Percentiles rank a stretch among this genome's conserved stretches.
Conservation (phyloP, 2,329 filamentous ascomycete genomes). For the Elsinoe perseae region DNA sequence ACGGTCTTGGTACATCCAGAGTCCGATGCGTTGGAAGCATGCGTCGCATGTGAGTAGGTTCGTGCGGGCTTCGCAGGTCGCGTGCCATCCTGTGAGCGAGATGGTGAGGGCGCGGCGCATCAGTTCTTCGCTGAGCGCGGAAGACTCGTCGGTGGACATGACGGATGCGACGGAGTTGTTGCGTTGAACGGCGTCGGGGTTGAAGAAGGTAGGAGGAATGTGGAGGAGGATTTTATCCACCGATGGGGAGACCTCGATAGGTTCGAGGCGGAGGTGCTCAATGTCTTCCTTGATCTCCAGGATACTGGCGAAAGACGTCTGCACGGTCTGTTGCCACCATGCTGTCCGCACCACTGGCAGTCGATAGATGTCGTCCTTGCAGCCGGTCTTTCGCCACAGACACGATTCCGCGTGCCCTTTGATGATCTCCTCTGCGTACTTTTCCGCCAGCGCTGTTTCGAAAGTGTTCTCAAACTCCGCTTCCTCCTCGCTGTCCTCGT, state of each 20-base stretch:
- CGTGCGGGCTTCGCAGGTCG: slow-evolving; percentile 52
- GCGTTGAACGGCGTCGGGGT: slow-evolving; percentile 7
- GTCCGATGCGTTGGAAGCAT: slow-evolving; percentile 77
- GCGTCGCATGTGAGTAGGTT: slow-evolving; percentile 73
- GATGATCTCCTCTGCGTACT: slow-evolving; percentile 66
- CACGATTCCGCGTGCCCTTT: slow-evolving; percentile 73
- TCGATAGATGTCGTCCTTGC: slow-evolving; percentile 65
- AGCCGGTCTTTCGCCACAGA: slow-evolving; percentile 79
- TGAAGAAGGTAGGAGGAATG: slow-evolving; percentile 24
- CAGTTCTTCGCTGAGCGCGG: not conserved
- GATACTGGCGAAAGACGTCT: slow-evolving; percentile 24
- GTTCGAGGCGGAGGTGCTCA: slow-evolving; percentile 12
- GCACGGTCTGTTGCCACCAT: slow-evolving; percentile 30
- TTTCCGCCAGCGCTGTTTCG: slow-evolving; percentile 62
- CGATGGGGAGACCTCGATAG: slow-evolving; percentile 21
- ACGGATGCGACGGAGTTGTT: not conserved
- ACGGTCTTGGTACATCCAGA: slow-evolving; percentile 83
- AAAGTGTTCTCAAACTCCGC: slow-evolving; percentile 27
- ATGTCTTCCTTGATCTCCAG: slow-evolving; percentile 24
- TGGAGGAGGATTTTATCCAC: slow-evolving; percentile 24
- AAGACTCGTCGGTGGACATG: not conserved
- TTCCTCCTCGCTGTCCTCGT: slow-evolving; percentile 43
- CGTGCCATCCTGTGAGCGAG: slow-evolving; percentile 43
- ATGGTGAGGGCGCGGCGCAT: slow-evolving; percentile 26
- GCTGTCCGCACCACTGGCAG: slow-evolving; percentile 38